Evolutionary conservation across 208 protist species (phyloP).

Genomic region (Acanthamoeba sp.): DNA sequence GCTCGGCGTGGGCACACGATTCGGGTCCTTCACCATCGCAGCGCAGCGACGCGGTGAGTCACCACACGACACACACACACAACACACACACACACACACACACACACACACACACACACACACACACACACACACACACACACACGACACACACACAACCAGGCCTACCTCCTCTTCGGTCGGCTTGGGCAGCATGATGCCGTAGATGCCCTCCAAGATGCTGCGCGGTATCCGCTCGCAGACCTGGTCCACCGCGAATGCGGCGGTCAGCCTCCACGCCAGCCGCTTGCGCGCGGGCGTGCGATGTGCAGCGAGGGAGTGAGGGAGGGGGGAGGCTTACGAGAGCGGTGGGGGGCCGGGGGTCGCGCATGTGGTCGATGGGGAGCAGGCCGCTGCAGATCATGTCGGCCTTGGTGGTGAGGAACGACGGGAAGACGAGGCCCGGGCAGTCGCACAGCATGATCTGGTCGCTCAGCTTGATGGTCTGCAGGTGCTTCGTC

Average conservation of each 20-base stretch:
- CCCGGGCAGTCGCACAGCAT: slow-evolving; percentile 98
- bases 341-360: slow-evolving; percentile 79
- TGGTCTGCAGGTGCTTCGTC: slow-evolving; percentile 98
- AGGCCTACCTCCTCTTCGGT: not conserved
- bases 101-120: no score
- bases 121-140: no score
- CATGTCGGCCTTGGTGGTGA: slow-evolving; percentile 94
- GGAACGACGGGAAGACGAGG: slow-evolving; percentile 94
- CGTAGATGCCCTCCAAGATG: slow-evolving; percentile 85
- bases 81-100: no score
- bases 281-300: not conserved
- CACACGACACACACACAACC: no score
- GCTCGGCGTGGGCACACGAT: slow-evolving; percentile 76
- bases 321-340: slow-evolving; percentile 83
- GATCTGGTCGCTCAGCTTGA: slow-evolving; percentile 94
- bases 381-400: slow-evolving; percentile 97
- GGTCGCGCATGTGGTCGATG: slow-evolving; percentile 93
- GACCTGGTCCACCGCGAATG: not conserved
- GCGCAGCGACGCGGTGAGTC: no score
- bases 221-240: slow-evolving; percentile 65
- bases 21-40: slow-evolving; percentile 75
- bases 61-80: no score
- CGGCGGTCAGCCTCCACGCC: no score
- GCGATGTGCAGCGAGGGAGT: not conserved
- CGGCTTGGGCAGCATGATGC: slow-evolving; percentile 70